Evolutionary conservation across 257 asterid species (phyloP), one percentile per base, ranked within the genome.

Genomic region (Ilex asprella): DNA sequence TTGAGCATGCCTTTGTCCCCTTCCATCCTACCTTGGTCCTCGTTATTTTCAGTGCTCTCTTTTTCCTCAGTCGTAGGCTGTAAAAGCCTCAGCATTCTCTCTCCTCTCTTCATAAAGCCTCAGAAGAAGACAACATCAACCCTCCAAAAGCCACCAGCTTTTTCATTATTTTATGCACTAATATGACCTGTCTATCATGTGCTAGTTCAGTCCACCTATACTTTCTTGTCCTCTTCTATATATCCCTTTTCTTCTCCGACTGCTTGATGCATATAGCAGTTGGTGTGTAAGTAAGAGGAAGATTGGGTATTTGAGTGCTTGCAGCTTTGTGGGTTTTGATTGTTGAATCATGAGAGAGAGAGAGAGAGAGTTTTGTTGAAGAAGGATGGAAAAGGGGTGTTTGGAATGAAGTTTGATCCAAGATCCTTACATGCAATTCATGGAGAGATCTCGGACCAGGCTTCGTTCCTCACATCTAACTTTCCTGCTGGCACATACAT

Each of bases 401-500:
- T 73, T 68, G 96, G 91, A 87, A 78, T 83, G 96, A 64, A 85
- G 96, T 74, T 88, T 85, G 96, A 71, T 77, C 80, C 83, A 77
- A 80, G 81, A 77, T 80, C 72, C 49, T 46, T 31, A 46, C 39
- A 6, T 30, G 27, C 27, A 21, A 21, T 21, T 21, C 2, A 13
- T 16, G 44, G 30, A 60, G 35, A 51, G 82, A 72, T 87, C 84
- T 87, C 95, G 95, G 95, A 87, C 94, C 95, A 87, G 95, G 95
- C 95, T 87, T 87, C 92, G 82, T 82, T 87, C 86, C 86, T 76
- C 75, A 75, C 85, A 16, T 85, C 70, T 46, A 76, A 55, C 61
- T 75, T 77, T 74, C 75, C 76, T 49, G 14, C 10, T 1, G 16
- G n/a, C 10, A 12, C 10, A 12, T 21, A 21, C 27, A 21, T 21